phyloP scores from a whole-genome alignment of 2,329 filamentous ascomycete genomes.

The Calonectria pseudoturangicola region DNA sequence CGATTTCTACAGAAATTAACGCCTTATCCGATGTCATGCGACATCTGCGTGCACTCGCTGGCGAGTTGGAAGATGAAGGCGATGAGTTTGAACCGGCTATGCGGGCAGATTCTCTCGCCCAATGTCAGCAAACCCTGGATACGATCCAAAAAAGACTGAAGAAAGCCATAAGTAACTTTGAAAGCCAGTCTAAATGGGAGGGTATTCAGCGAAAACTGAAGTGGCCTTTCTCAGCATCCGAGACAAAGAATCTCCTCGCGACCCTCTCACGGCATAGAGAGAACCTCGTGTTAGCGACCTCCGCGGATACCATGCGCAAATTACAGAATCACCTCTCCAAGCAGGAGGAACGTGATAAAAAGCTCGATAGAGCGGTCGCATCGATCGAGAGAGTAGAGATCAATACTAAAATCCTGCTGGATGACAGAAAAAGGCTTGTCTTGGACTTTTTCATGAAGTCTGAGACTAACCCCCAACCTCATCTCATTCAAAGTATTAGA shows the following conservation, averaged over 20 bases:
- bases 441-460: constrained; percentile 31
- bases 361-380: neutral
- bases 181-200: constrained; percentile 2
- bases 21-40: neutral
- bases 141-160: constrained; percentile 12
- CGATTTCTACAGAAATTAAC: constrained; percentile 30
- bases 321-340: neutral
- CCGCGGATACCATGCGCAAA: constrained; percentile 38
- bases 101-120: constrained; percentile 19
- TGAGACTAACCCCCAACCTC: constrained; percentile 8
- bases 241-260: constrained; percentile 32
- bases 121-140: constrained; percentile 25
- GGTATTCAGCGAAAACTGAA: constrained; percentile 27
- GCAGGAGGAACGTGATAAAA: neutral
- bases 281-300: constrained; percentile 33
- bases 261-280: constrained; percentile 42
- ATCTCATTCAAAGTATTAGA: constrained; percentile 10
- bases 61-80: constrained; percentile 29
- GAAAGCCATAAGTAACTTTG: constrained; percentile 18
- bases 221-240: constrained; percentile 42
- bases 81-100: constrained; percentile 22
- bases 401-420: constrained; percentile 26
- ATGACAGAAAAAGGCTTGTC: neutral
- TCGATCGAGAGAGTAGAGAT: constrained; percentile 7
- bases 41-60: constrained; percentile 22